A percentile compares a stretch with the other conserved stretches of the same genome.
Evolutionary conservation across 192 early-diverging fungal genomes (phyloP).

Genomic region (Gonapodya prolifera): DNA sequence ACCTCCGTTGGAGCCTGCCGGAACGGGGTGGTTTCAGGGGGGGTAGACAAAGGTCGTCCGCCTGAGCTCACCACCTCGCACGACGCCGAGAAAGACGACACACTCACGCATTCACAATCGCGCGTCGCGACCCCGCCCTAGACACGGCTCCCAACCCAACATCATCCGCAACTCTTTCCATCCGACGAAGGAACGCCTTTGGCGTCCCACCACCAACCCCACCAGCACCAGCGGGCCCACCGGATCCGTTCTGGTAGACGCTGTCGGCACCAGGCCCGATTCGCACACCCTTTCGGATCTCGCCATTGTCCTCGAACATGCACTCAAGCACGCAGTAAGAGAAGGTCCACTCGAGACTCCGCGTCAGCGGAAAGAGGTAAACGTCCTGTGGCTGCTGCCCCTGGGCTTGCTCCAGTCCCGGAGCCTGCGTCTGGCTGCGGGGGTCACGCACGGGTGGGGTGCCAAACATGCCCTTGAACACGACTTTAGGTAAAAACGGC

Average conservation of each 20-base stretch:
- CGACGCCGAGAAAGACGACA: no score
- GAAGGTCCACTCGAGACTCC: conserved; percentile 85
- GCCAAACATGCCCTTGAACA: conserved; percentile 4
- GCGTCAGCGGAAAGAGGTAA: conserved; percentile 41
- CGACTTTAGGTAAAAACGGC: conserved; percentile 17
- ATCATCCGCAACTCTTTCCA: not conserved
- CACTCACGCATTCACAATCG: not conserved
- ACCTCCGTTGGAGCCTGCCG: conserved; percentile 43
- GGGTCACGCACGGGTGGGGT: not conserved
- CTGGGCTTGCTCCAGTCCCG: conserved; percentile 34
- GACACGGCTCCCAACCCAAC: not conserved
- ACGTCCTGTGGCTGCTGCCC: conserved; percentile 10
- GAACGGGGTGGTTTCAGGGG: not conserved
- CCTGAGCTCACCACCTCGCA: no score
- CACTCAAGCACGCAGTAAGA: conserved; percentile 71
- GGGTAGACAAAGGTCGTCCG: no score
- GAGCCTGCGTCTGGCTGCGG: conserved; percentile 3
- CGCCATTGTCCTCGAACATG: conserved; percentile 80
- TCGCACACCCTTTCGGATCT: conserved; percentile 46
- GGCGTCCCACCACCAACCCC: not conserved
- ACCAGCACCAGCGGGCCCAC: no score
- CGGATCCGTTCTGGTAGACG: no score
- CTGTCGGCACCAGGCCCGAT: not conserved
- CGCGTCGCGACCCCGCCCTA: not conserved
- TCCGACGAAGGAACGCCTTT: not conserved